Evolutionary conservation across 163 green algal species (phyloP).

Genomic region (Chlamydomonas reinhardtii): DNA sequence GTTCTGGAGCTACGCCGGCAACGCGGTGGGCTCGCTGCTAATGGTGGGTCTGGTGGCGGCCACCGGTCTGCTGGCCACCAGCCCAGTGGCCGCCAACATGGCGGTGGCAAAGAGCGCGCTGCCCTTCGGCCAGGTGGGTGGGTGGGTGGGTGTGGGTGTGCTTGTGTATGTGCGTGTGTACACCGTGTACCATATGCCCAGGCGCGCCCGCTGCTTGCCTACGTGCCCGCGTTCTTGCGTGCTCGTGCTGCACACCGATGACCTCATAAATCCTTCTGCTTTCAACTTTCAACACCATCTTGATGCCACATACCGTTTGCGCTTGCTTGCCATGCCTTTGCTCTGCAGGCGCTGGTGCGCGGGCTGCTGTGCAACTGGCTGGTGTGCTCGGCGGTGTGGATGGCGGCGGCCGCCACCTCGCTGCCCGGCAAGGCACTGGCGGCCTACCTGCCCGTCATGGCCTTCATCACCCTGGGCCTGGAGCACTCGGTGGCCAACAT

Average conservation of each 20-base stretch:
- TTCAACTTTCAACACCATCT: too few relatives aligned
- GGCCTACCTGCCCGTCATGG: conserved; percentile 80
- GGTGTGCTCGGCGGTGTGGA: conserved; percentile 62
- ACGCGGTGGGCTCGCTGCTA: conserved; percentile 79
- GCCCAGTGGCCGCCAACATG: conserved; percentile 55
- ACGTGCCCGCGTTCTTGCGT: too few relatives aligned
- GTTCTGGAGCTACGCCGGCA: conserved; percentile 68
- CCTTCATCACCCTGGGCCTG: conserved; percentile 77
- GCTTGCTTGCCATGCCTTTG: too few relatives aligned
- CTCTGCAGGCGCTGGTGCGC: conserved; percentile 72
- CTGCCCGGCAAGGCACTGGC: conserved; percentile 76
- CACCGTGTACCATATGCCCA: too few relatives aligned
- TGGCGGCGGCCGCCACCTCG: conserved; percentile 58
- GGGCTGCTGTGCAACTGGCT: conserved; percentile 85
- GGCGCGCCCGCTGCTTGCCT: too few relatives aligned
- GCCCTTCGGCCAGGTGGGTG: conserved; percentile 50
- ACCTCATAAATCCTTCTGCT: too few relatives aligned
- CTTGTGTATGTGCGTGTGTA: too few relatives aligned
- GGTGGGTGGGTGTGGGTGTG: too few relatives aligned
- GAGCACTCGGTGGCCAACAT: conserved; percentile 83
- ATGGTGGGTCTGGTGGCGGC: conserved; percentile 69
- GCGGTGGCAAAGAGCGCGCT: conserved; percentile 73
- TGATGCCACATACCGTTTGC: too few relatives aligned
- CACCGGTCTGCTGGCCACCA: conserved; percentile 59
- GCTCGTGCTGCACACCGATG: too few relatives aligned